Evolutionary conservation across 106 monocot species (phyloP), one percentile per base, ranked within the genome.

Genomic region (Xerophyta viscosa): DNA sequence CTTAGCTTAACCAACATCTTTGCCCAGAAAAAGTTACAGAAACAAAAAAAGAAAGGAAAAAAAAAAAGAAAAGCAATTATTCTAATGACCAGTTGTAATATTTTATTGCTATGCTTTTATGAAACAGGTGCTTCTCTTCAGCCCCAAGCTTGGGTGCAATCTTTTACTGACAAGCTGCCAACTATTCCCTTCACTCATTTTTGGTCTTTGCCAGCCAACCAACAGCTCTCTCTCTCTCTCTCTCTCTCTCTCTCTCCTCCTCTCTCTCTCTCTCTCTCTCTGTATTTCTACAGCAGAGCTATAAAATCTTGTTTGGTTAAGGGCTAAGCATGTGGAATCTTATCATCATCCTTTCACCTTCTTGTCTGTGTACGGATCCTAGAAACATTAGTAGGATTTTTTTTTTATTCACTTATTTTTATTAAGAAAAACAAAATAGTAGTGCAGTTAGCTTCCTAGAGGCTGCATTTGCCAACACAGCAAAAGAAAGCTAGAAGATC

Each of bases 61-160:
- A n/a, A n/a, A n/a, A n/a, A n/a, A n/a, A n/a, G n/a, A 63, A 57
- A 50, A 28, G 39, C 24, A 28, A 29, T 63, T 31, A 48, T 52
- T 11, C 13, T 67, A 53, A 36, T 64, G 20, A 19, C 24, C 13
- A 17, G 8, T 12, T 25, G 23, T 50, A 25, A n/a, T 30, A 37
- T 71, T 28, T 53, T 17, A 58, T 25, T 57, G 24, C 15, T n/a
- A 39, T 45, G 15, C 43, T 54, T 66, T 50, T 29, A 13, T 61
- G 29, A 37, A 42, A 53, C 26, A 62, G 71, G 67, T 73, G 63
- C 68, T 67, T 79, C 73, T 69, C 54, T 54, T 54, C 31, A 33
- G 15, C 30, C 11, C 54, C 54, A 54, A 54, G 54, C 30, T 54
- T 54, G 30, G 17, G 29, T 20, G 33, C 15, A 18, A 54, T 54